These are phyloP conservation scores for Cyberlindnera mrakii DNA, from an alignment of 805 yeast species.

Conservation along the genomic window DNA sequence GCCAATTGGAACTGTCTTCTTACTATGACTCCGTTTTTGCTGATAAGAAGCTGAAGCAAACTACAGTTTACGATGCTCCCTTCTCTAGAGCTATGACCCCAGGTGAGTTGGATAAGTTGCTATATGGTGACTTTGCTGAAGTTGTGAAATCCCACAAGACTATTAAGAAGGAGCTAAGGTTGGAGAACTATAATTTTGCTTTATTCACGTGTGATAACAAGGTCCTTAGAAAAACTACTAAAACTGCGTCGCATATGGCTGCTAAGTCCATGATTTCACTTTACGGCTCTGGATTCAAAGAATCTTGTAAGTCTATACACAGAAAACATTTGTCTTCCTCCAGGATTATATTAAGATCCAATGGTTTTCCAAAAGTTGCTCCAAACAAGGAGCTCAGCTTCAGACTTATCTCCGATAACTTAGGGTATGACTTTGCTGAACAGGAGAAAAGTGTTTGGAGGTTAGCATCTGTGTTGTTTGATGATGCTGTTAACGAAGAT, in stretches of 20 bases:
- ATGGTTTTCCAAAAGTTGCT: slow-evolving; percentile 32
- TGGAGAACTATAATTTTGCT: slow-evolving; percentile 20
- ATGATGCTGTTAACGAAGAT: slow-evolving; percentile 24
- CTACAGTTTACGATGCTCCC: slow-evolving; percentile 20
- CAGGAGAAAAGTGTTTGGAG: slow-evolving; percentile 38
- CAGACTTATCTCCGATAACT: slow-evolving; percentile 22
- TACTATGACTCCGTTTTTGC: slow-evolving; percentile 19
- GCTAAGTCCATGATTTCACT: background rate
- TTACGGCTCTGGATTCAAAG: slow-evolving; percentile 1
- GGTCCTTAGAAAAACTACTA: slow-evolving; percentile 3
- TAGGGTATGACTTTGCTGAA: slow-evolving; percentile 9
- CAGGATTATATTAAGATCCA: slow-evolving; percentile 23
- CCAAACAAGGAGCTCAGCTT: slow-evolving; percentile 28
- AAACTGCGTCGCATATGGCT: slow-evolving; percentile 6
- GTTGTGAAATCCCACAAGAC: slow-evolving; percentile 23
- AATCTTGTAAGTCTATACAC: slow-evolving; percentile 14
- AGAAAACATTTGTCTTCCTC: slow-evolving; percentile 21
- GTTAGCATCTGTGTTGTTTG: slow-evolving; percentile 62
- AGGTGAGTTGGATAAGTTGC: slow-evolving; percentile 38
- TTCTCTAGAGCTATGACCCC: slow-evolving; percentile 20
- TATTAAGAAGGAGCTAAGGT: slow-evolving; percentile 25
- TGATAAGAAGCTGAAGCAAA: slow-evolving; percentile 9
- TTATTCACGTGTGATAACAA: slow-evolving; percentile 16
- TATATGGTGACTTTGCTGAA: slow-evolving; percentile 42
- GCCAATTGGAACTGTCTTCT: slow-evolving; percentile 51